Evolutionary conservation across 1,139 yeast species (phyloP), one percentile per base, ranked within the genome.

Genomic region (Hemisphaericaspora xylofermentans): DNA sequence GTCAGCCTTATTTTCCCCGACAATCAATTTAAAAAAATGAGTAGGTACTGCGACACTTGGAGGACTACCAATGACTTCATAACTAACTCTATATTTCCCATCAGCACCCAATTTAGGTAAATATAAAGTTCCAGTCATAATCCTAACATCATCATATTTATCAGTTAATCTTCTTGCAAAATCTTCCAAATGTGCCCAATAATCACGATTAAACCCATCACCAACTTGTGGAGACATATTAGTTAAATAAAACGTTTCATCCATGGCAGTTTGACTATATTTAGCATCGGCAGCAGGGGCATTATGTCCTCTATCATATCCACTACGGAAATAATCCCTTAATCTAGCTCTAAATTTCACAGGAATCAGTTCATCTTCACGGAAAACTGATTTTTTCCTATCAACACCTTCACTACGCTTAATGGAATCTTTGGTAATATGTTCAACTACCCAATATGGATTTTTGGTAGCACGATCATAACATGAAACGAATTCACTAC

Each of bases 271-370:
- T 61, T 93, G 98, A 27, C 81, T 79, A 64, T 78, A 93, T 60
- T 88, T 89, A 29, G 98, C 97, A 61, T 93, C 88, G 0, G 98
- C 98, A 4, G 98, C 98, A 2, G 99, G 98, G 0, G 96, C 97
- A 56, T 87, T 88, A 62, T 93, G 99, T 3, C 99, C 99, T 50
- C 98, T 71, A 60, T 93, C 99, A 63, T 88, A 93, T 1, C 99
- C 99, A 38, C 95, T 84, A 50, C 98, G 78, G 71, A 91, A 91
- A 61, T 85, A 93, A 63, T 94, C 98, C 47, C 83, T 74, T 45
- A 93, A 71, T 43, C 76, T 71, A 3, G 84, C 89, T 51, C 97
- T 74, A 61, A 88, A 93, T 54, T 72, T 76, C 28, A 66, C 65
- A 0, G 98, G 98, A 29, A 94, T 78, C n/a, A 62, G 56, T 57